Percentiles rank a stretch among this genome's conserved stretches.
phyloP scores from a whole-genome alignment of 2,329 filamentous ascomycete genomes.

The Xylaria sp. region DNA sequence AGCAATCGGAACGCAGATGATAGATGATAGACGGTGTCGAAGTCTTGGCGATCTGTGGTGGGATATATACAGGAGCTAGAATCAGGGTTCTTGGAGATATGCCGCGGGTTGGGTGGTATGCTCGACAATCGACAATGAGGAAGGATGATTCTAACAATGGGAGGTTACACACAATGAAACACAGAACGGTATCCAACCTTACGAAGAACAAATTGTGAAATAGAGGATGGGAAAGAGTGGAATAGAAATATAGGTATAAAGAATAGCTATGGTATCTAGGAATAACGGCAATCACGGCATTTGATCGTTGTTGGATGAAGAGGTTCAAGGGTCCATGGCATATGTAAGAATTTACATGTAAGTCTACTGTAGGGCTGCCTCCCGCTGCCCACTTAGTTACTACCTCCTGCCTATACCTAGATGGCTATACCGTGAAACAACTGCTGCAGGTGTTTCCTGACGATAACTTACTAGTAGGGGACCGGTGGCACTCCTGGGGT shows the following conservation, averaged over 20 bases:
- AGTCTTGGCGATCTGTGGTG: constrained; percentile 22
- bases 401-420: neutral
- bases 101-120: neutral
- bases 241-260: neutral
- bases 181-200: neutral
- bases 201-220: neutral
- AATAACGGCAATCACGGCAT: constrained; percentile 8
- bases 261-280: neutral
- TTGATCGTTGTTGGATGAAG: neutral
- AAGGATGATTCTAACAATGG: neutral
- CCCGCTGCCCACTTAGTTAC: neutral
- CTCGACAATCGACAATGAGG: neutral
- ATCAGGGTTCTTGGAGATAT: neutral
- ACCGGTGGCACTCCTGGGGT: neutral
- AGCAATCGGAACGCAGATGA: constrained; percentile 7
- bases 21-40: constrained; percentile 4
- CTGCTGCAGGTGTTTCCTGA: neutral
- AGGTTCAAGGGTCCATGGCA: neutral
- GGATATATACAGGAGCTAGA: neutral
- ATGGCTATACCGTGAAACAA: neutral
- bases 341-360: no score
- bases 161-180: constrained; percentile 2
- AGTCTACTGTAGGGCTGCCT: constrained; percentile 21
- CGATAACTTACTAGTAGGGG: neutral
- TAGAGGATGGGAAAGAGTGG: neutral